A percentile compares a stretch with the other conserved stretches of the same genome.
These are phyloP conservation scores for Nicotiana tomentosiformis DNA, from an alignment of 257 asterid species.

Conservation along the genomic window DNA sequence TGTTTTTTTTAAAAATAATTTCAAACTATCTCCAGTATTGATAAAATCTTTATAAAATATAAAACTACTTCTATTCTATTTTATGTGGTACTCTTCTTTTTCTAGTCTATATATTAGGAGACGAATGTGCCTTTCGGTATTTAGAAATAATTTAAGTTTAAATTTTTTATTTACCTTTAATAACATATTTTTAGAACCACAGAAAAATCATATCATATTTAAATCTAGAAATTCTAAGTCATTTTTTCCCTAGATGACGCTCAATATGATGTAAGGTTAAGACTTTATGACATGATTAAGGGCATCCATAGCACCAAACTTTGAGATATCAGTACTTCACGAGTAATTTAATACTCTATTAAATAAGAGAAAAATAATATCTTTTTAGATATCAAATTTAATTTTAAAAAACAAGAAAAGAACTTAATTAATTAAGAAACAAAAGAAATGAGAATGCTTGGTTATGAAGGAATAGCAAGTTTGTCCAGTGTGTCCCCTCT, in stretches of 20 bases:
- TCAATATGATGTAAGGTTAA: background rate
- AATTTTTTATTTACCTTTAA: too few relatives aligned
- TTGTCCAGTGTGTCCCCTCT: background rate
- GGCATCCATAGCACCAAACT: background rate
- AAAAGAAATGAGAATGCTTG: background rate
- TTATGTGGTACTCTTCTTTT: too few relatives aligned
- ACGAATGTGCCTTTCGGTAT: too few relatives aligned
- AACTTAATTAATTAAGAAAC: background rate
- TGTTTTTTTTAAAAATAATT: background rate
- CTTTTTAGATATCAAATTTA: background rate
- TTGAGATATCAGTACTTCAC: background rate
- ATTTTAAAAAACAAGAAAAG: background rate
- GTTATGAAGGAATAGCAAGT: constrained; percentile 2
- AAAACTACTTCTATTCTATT: too few relatives aligned
- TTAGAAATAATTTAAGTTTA: too few relatives aligned
- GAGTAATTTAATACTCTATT: background rate
- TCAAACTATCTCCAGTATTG: background rate
- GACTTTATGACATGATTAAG: background rate
- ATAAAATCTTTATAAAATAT: background rate
- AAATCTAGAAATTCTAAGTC: too few relatives aligned
- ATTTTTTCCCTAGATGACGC: too few relatives aligned
- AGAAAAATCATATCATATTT: too few relatives aligned
- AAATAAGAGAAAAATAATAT: background rate
- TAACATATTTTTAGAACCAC: too few relatives aligned
- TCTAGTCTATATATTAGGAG: too few relatives aligned